Evolutionary conservation across 331 rosid genomes (phyloP), one percentile per base, ranked within the genome.

Genomic region (Quercus lobata): DNA sequence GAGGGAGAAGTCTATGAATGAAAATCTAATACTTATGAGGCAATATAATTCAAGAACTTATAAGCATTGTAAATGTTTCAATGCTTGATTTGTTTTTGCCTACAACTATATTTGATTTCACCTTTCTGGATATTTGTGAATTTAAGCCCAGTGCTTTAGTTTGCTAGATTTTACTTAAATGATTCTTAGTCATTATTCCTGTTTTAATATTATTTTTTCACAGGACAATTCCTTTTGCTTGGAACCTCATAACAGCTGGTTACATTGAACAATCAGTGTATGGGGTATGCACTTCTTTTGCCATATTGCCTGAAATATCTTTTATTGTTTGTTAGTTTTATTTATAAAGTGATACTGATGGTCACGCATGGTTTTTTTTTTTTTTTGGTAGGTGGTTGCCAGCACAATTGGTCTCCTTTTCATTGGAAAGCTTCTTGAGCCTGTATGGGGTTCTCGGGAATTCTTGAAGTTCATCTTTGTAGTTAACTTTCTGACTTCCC

Each of bases 401-500:
- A 88, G 88, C 87, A 84, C 88, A 57, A 14, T 91, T 32, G 94
- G 97, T 81, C 97, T 94, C 62, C 90, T 94, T 34, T 84, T 92
- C 57, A 83, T 90, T 55, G 98, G 98, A 78, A 94, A 94, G 92
- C 89, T 92, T 79, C 97, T 94, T 80, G 97, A 92, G 76, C 97
- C 98, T 82, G 83, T 92, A 57, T 94, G 98, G 98, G 97, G 98
- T 69, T 82, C 98, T 60, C 89, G 84, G 88, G 98, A 94, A 86
- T 91, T 94, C 82, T 75, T 94, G 54, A 94, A 94, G 90, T 94
- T 94, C 91, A 89, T 94, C 87, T 90, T 94, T 84, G 79, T 91
- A 15, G 92, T 91, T 76, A 94, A 94, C 88, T 80, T 86, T 85
- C 85, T 92, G 27, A 91, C 95, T 76, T 94, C 92, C 71, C 63